Conservation (phyloP, 1,139 yeast genomes). For the Candida sojae region DNA sequence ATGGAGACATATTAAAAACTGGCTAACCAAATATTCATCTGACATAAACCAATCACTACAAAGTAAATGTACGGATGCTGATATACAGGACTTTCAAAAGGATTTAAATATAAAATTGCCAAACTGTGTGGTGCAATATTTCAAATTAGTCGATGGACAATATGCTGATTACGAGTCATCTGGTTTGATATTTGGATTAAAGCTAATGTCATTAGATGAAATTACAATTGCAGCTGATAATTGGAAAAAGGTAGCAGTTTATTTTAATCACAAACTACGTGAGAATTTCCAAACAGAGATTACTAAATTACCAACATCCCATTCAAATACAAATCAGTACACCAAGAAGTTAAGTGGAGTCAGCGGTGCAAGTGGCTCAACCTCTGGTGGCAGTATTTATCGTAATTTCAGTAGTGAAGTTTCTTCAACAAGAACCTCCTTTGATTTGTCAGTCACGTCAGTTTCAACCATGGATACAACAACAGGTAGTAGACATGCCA, state of each 20-base stretch:
- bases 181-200: constrained; percentile 65
- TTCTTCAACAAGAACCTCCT: constrained; percentile 10
- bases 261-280: constrained; percentile 34
- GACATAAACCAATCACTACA: constrained; percentile 60
- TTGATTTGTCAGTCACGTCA: constrained; percentile 11
- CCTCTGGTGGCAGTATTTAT: not conserved
- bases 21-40: constrained; percentile 56
- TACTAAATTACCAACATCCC: constrained; percentile 27
- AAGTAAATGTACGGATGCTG: constrained; percentile 64
- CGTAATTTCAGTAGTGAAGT: constrained; percentile 9
- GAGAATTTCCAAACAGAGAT: constrained; percentile 23
- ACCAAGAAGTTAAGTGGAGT: constrained; percentile 23
- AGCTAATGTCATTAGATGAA: constrained; percentile 65
- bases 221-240: constrained; percentile 62
- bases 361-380: not conserved
- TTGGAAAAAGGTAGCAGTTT: constrained; percentile 66
- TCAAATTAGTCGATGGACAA: constrained; percentile 71
- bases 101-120: constrained; percentile 63
- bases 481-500: constrained; percentile 4
- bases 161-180: constrained; percentile 47
- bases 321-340: constrained; percentile 20
- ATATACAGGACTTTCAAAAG: constrained; percentile 62
- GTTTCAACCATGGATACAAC: constrained; percentile 9
- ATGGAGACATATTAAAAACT: constrained; percentile 69
- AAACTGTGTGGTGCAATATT: constrained; percentile 58